Evolutionary conservation across 208 protist genomes (phyloP).

Genomic region (Acanthamoeba triangularis): DNA sequence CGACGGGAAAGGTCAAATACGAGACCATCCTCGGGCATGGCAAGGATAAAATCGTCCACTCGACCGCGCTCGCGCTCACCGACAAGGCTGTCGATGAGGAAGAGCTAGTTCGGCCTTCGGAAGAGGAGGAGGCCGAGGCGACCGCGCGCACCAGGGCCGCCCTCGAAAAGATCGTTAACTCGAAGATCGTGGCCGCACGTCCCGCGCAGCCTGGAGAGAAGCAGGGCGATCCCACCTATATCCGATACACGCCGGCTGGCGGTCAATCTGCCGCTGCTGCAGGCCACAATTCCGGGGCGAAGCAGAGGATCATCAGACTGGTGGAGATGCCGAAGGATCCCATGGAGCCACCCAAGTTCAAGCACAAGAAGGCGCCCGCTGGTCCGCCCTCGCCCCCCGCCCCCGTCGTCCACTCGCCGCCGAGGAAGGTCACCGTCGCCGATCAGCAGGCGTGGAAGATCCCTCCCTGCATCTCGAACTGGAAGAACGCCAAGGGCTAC

Average conservation of each 20-base stretch:
- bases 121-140: slow-evolving; percentile 81
- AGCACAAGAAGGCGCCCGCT: slow-evolving; percentile 91
- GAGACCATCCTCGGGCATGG: slow-evolving; percentile 81
- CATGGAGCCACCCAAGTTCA: slow-evolving; percentile 95
- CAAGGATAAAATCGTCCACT: slow-evolving; percentile 67
- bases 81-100: slow-evolving; percentile 81
- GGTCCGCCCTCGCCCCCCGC: slow-evolving; percentile 89
- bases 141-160: slow-evolving; percentile 84
- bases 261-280: slow-evolving; percentile 23
- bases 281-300: slow-evolving; percentile 78
- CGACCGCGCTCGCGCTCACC: slow-evolving; percentile 73
- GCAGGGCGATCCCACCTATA: slow-evolving; percentile 84
- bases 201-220: slow-evolving; percentile 70
- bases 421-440: slow-evolving; percentile 84
- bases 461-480: slow-evolving; percentile 96
- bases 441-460: slow-evolving; percentile 95
- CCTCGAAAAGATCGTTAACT: slow-evolving; percentile 86
- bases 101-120: slow-evolving; percentile 80
- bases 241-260: slow-evolving; percentile 89
- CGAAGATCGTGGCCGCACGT: slow-evolving; percentile 76
- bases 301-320: slow-evolving; percentile 91
- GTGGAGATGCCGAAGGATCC: slow-evolving; percentile 92
- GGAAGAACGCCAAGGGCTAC: slow-evolving; percentile 97
- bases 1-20: slow-evolving; percentile 83
- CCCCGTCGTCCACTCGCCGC: slow-evolving; percentile 92